Conservation (phyloP, 1,284 basidiomycete species). For the Neolentinus lepideus region DNA sequence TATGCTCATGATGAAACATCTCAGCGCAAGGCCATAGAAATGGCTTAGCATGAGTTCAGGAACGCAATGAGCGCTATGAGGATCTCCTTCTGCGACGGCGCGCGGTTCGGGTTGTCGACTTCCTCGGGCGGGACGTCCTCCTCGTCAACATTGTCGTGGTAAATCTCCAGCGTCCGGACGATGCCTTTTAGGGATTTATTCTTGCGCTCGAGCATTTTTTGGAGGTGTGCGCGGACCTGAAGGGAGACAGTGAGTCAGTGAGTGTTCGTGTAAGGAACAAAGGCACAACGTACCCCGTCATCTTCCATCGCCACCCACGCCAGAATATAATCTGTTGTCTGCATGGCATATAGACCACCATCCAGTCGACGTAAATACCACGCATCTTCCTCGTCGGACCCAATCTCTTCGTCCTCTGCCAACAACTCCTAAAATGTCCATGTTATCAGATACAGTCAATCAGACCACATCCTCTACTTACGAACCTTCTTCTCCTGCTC, state of each 20-base stretch:
- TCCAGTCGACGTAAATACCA: constrained; percentile 85
- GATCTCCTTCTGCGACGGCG: constrained; percentile 61
- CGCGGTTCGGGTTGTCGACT: constrained; percentile 20
- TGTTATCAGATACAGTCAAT: not conserved
- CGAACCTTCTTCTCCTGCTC: constrained; percentile 57
- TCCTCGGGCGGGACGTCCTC: constrained; percentile 21
- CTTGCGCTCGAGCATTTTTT: constrained; percentile 70
- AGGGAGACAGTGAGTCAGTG: constrained; percentile 9
- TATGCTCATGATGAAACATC: too few species aligned
- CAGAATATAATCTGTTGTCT: constrained; percentile 88
- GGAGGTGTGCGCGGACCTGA: constrained; percentile 70
- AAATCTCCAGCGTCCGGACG: constrained; percentile 55
- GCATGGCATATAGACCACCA: constrained; percentile 82
- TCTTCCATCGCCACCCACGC: constrained; percentile 98
- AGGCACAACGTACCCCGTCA: constrained; percentile 69
- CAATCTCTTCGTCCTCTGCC: constrained; percentile 52
- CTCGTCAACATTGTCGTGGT: constrained; percentile 67
- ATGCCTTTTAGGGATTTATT: constrained; percentile 62
- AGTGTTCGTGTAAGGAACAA: not conserved
- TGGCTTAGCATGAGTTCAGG: constrained; percentile 31
- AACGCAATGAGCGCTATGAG: constrained; percentile 62
- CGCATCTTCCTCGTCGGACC: constrained; percentile 60
- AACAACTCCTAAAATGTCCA: constrained; percentile 36
- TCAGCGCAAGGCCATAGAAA: too few species aligned
- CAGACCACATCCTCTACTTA: too few species aligned